A percentile compares a stretch with the other conserved stretches of the same genome.
Conservation (phyloP, 176 grass and related monocot species). For the Oryza coarctata region DNA sequence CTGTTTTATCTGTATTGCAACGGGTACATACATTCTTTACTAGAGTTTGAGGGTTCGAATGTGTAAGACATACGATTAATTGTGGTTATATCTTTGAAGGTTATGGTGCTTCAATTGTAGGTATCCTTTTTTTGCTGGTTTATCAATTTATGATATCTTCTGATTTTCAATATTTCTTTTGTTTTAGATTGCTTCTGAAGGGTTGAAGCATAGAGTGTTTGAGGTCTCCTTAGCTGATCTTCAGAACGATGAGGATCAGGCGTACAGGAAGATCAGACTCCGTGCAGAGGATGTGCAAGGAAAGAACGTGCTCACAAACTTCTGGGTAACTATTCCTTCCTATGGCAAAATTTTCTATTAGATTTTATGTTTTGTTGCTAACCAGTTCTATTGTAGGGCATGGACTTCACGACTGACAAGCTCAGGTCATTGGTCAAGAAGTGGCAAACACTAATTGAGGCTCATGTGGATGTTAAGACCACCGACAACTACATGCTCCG, state of each 20-base stretch:
- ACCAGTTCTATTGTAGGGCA: slow-evolving; percentile 50
- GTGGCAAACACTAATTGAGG: slow-evolving; percentile 91
- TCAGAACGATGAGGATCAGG: slow-evolving; percentile 81
- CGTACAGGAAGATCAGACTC: slow-evolving; percentile 85
- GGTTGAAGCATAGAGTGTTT: slow-evolving; percentile 85
- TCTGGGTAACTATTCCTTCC: slow-evolving; percentile 55
- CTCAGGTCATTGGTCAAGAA: slow-evolving; percentile 76
- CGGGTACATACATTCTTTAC: background rate
- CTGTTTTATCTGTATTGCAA: background rate
- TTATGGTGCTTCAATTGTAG: too few relatives aligned
- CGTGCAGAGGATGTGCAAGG: slow-evolving; percentile 81
- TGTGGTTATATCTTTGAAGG: background rate
- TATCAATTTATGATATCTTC: background rate
- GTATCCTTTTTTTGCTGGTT: background rate
- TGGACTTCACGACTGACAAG: slow-evolving; percentile 83
- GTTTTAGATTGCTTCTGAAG: slow-evolving; percentile 85
- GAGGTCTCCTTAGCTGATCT: slow-evolving; percentile 86
- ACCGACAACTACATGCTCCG: slow-evolving; percentile 82
- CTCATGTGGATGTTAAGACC: slow-evolving; percentile 91
- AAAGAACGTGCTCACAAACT: slow-evolving; percentile 82
- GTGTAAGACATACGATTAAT: background rate
- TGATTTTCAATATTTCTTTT: background rate
- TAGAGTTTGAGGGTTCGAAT: background rate
- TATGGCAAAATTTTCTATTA: background rate
- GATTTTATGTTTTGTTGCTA: background rate